Evolutionary conservation across 139 green algal species (phyloP).

Genomic region (Volvox reticuliferus): DNA sequence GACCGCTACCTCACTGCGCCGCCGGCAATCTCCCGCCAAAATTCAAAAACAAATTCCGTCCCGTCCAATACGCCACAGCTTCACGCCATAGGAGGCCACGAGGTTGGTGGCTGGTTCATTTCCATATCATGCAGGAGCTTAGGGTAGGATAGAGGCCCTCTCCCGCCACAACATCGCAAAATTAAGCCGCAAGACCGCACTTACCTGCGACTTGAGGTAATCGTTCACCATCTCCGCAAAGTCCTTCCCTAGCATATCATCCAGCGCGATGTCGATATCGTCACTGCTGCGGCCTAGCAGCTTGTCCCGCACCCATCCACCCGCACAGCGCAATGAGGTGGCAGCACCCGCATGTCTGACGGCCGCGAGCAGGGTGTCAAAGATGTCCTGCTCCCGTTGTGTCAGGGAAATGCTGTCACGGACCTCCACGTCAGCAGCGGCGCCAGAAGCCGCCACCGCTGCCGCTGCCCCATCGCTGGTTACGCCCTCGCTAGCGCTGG

Average conservation of each 20-base stretch:
- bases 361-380: constrained; percentile 81
- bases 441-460: background rate
- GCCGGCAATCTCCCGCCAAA: too few species aligned
- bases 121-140: too few species aligned
- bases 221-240: constrained; percentile 87
- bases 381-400: constrained; percentile 79
- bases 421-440: background rate
- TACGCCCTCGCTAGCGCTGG: too few species aligned
- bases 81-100: too few species aligned
- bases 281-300: constrained; percentile 85
- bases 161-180: too few species aligned
- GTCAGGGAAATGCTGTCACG: constrained; percentile 73
- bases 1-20: too few species aligned
- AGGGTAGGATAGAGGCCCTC: too few species aligned
- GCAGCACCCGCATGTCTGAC: constrained; percentile 59
- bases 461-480: background rate
- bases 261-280: constrained; percentile 98
- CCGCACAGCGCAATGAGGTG: constrained; percentile 81
- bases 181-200: too few species aligned
- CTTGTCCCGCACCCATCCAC: constrained; percentile 98
- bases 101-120: too few species aligned
- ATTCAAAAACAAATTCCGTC: too few species aligned
- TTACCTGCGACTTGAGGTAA: constrained; percentile 44
- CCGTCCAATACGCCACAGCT: too few species aligned
- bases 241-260: constrained; percentile 90